phyloP scores from a whole-genome alignment of 768 basidiomycete species.

The Cantharellus anzutake region DNA sequence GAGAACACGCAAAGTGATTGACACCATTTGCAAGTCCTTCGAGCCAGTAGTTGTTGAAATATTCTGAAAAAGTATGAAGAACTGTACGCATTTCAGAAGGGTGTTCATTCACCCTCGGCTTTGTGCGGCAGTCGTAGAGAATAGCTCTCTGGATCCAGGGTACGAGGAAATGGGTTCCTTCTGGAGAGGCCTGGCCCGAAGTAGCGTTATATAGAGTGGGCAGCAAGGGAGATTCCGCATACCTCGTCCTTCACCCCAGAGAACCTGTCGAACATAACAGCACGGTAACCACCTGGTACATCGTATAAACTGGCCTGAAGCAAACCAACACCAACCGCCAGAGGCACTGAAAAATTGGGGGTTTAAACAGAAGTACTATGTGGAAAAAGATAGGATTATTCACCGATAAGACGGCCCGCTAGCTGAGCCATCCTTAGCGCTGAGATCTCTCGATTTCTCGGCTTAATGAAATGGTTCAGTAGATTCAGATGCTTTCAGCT shows the following conservation, averaged over 20 bases:
- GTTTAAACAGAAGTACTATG: neutral
- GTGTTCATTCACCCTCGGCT: slow-evolving; percentile 53
- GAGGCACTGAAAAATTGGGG: slow-evolving; percentile 36
- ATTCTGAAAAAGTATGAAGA: slow-evolving; percentile 32
- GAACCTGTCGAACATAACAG: slow-evolving; percentile 98
- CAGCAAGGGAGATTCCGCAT: slow-evolving; percentile 10
- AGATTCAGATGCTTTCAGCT: too few relatives aligned
- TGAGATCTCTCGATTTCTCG: too few relatives aligned
- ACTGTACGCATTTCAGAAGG: neutral
- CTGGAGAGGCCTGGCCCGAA: slow-evolving; percentile 47
- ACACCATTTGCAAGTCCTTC: slow-evolving; percentile 97
- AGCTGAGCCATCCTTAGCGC: neutral
- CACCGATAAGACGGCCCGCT: neutral
- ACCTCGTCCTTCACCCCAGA: slow-evolving; percentile 74
- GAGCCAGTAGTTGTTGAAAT: slow-evolving; percentile 98
- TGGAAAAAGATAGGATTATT: neutral
- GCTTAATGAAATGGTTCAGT: too few relatives aligned
- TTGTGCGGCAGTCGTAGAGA: slow-evolving; percentile 92
- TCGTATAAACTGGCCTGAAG: slow-evolving; percentile 37
- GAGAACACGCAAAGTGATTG: slow-evolving; percentile 87
- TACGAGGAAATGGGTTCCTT: slow-evolving; percentile 91
- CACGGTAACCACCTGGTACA: slow-evolving; percentile 66
- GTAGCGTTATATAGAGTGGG: neutral
- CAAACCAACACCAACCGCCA: slow-evolving; percentile 26
- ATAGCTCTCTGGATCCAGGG: slow-evolving; percentile 95